These are phyloP conservation scores for Panicum miliaceum DNA, from an alignment of 176 grass and related monocot genomes.

Conservation along the genomic window DNA sequence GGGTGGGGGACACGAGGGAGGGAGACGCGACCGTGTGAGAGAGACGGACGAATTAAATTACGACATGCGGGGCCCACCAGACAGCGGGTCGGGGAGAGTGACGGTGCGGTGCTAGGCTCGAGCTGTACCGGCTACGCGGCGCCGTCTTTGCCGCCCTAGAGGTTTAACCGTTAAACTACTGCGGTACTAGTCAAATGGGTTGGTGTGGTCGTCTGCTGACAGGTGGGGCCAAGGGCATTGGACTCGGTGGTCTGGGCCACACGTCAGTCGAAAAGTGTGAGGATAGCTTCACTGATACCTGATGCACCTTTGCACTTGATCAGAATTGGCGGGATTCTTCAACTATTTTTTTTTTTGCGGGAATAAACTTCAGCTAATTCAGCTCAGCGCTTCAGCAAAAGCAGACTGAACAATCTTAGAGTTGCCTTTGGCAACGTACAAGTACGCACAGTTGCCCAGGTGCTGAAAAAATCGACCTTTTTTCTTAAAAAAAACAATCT, in stretches of 20 bases:
- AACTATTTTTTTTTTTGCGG: not conserved
- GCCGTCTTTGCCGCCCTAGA: constrained; percentile 26
- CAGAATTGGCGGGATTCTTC: too few relatives aligned
- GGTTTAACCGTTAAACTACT: constrained; percentile 21
- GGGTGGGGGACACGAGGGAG: constrained; percentile 41
- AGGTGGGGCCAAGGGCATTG: not conserved
- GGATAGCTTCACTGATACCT: not conserved
- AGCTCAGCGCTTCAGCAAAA: too few relatives aligned
- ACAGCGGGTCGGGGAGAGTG: not conserved
- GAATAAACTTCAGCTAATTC: too few relatives aligned
- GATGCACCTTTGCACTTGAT: not conserved
- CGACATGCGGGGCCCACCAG: constrained; percentile 5
- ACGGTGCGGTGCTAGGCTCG: constrained; percentile 30
- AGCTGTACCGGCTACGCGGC: not conserved
- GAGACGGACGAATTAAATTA: constrained; percentile 41
- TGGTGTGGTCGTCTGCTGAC: not conserved
- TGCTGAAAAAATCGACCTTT: too few relatives aligned
- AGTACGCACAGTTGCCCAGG: too few relatives aligned
- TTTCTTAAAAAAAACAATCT: not conserved
- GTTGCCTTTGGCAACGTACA: too few relatives aligned
- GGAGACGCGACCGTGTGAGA: constrained; percentile 41
- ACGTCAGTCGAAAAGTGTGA: not conserved
- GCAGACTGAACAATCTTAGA: too few relatives aligned
- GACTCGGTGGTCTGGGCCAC: not conserved
- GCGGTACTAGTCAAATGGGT: constrained; percentile 1